These are phyloP conservation scores for Epichloe sibirici DNA, from an alignment of 2,329 filamentous ascomycete species.

Conservation along the genomic window DNA sequence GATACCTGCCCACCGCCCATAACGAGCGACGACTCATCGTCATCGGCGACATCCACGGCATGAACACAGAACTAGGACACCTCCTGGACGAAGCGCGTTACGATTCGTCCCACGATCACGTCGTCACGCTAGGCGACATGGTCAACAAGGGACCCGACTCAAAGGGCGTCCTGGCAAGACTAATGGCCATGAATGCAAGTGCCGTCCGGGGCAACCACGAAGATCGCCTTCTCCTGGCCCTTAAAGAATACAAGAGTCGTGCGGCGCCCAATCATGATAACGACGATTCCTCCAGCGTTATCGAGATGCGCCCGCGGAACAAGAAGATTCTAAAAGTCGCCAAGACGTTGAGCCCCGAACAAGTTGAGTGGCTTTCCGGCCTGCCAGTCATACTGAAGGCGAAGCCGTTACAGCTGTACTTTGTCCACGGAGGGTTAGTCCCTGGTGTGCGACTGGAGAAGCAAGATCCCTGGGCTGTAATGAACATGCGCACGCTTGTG, in stretches of 20 bases:
- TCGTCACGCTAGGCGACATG: constrained; percentile 67
- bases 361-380: constrained; percentile 55
- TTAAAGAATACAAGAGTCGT: constrained; percentile 22
- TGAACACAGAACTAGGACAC: constrained; percentile 51
- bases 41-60: constrained; percentile 88
- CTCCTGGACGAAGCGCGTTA: constrained; percentile 59
- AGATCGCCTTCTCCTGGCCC: constrained; percentile 64
- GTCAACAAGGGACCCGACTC: constrained; percentile 83
- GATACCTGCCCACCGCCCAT: constrained; percentile 20
- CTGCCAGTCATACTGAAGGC: constrained; percentile 71
- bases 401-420: constrained; percentile 49
- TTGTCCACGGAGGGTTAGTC: constrained; percentile 79
- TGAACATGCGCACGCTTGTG: constrained; percentile 83
- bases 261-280: constrained; percentile 11
- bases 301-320: constrained; percentile 21
- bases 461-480: constrained; percentile 68
- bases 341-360: constrained; percentile 39
- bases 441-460: constrained; percentile 57
- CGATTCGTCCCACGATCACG: constrained; percentile 46
- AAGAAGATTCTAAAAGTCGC: constrained; percentile 39
- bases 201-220: constrained; percentile 90
- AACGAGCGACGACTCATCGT: constrained; percentile 56
- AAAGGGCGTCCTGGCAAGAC: constrained; percentile 60
- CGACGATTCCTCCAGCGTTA: constrained; percentile 12
- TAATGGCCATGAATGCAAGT: constrained; percentile 61